These are phyloP conservation scores for Pichia eremophila DNA, from an alignment of 805 yeast species.

Conservation along the genomic window DNA sequence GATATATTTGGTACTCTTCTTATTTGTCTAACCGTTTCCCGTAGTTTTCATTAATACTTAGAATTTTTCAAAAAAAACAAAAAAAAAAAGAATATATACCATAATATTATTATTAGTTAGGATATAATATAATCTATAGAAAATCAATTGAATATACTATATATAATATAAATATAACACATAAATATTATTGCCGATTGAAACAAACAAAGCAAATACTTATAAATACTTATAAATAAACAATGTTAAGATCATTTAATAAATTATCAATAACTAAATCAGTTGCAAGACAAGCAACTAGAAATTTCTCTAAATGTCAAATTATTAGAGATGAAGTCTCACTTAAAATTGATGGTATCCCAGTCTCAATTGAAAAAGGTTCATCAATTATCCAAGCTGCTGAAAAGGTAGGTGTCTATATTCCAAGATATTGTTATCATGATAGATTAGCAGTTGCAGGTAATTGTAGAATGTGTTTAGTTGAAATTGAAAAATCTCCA, in stretches of 20 bases:
- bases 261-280: slow-evolving; percentile 7
- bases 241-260: slow-evolving; percentile 13
- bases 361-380: slow-evolving; percentile 75
- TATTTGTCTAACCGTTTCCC: no score
- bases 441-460: slow-evolving; percentile 87
- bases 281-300: slow-evolving; percentile 7
- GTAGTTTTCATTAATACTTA: no score
- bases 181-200: no score
- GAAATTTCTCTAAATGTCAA: slow-evolving; percentile 7
- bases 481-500: slow-evolving; percentile 83
- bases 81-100: no score
- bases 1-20: no score
- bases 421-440: slow-evolving; percentile 87
- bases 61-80: no score
- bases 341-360: slow-evolving; percentile 56
- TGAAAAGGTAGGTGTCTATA: slow-evolving; percentile 80
- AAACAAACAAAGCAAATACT: not conserved
- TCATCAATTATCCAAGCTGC: slow-evolving; percentile 86
- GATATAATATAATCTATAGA: no score
- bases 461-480: slow-evolving; percentile 89
- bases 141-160: no score
- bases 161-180: no score
- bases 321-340: slow-evolving; percentile 19
- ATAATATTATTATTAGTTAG: no score
- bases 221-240: not conserved